A percentile compares a stretch with the other conserved stretches of the same genome.
phyloP scores from a whole-genome alignment of 2,329 filamentous ascomycete genomes.

The Hypoxylon sp. region DNA sequence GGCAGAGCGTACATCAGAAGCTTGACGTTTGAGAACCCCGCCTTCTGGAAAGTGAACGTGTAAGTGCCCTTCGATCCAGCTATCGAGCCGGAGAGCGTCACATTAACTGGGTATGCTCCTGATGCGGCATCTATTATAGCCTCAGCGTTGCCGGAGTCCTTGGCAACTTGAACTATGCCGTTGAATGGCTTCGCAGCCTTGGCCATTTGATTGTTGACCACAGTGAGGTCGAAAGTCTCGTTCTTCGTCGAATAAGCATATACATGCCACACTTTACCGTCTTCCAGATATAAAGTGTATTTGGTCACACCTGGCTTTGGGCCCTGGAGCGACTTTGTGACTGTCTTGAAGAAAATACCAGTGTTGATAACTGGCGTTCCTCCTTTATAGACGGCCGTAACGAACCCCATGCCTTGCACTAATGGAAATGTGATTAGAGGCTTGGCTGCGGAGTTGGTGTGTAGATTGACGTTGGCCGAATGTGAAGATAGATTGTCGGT shows the following conservation, averaged over 20 bases:
- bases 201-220: conserved; percentile 76
- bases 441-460: conserved; percentile 63
- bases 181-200: conserved; percentile 77
- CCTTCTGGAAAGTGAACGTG: conserved; percentile 79
- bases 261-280: conserved; percentile 82
- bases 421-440: conserved; percentile 82
- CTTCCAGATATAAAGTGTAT: conserved; percentile 79
- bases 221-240: conserved; percentile 74
- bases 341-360: conserved; percentile 78
- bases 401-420: conserved; percentile 89
- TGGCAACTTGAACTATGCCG: conserved; percentile 86
- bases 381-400: conserved; percentile 82
- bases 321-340: conserved; percentile 70
- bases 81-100: conserved; percentile 74
- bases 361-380: conserved; percentile 81
- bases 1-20: conserved; percentile 90
- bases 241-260: conserved; percentile 77
- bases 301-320: conserved; percentile 78
- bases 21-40: conserved; percentile 70
- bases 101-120: conserved; percentile 79
- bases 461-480: conserved; percentile 78
- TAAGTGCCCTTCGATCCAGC: conserved; percentile 77
- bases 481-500: conserved; percentile 69
- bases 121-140: conserved; percentile 80
- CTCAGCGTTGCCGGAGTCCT: conserved; percentile 77